Percentiles rank a stretch among this genome's conserved stretches.
Evolutionary conservation across 345 rosid genomes (phyloP).

Genomic region (Garcia nutans): DNA sequence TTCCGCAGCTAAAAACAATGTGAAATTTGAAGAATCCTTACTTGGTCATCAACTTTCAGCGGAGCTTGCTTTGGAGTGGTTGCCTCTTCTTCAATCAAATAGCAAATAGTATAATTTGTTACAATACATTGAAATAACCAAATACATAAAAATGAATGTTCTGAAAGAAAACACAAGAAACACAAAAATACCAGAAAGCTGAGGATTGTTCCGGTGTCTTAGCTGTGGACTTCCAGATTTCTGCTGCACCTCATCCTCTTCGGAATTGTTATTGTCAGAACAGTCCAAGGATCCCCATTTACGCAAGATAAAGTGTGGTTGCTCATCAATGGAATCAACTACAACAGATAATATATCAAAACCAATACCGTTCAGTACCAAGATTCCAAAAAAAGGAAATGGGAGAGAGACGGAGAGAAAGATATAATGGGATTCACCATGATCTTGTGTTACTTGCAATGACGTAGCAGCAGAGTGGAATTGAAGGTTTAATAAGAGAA

Average conservation of each 20-base stretch:
- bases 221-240: slow-evolving; percentile 39
- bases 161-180: not conserved
- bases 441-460: slow-evolving; percentile 43
- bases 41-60: slow-evolving; percentile 41
- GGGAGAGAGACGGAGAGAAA: not conserved
- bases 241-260: slow-evolving; percentile 33
- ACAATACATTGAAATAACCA: not conserved
- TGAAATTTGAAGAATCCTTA: slow-evolving; percentile 23
- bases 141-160: not conserved
- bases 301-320: slow-evolving; percentile 54
- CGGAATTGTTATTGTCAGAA: slow-evolving; percentile 26
- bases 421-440: slow-evolving; percentile 29
- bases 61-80: slow-evolving; percentile 23
- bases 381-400: not conserved
- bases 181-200: slow-evolving; percentile 43
- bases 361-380: not conserved
- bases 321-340: slow-evolving; percentile 43
- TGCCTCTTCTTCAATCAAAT: slow-evolving; percentile 36
- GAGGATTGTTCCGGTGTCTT: slow-evolving; percentile 43
- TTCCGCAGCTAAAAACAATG: not conserved
- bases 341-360: slow-evolving; percentile 21
- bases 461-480: slow-evolving; percentile 72
- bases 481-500: slow-evolving; percentile 72
- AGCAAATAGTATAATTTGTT: not conserved
- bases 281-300: slow-evolving; percentile 64